A percentile compares a stretch with the other conserved stretches of the same genome.
Evolutionary conservation across 208 protist species (phyloP).

Genomic region (Crithidia sp.): DNA sequence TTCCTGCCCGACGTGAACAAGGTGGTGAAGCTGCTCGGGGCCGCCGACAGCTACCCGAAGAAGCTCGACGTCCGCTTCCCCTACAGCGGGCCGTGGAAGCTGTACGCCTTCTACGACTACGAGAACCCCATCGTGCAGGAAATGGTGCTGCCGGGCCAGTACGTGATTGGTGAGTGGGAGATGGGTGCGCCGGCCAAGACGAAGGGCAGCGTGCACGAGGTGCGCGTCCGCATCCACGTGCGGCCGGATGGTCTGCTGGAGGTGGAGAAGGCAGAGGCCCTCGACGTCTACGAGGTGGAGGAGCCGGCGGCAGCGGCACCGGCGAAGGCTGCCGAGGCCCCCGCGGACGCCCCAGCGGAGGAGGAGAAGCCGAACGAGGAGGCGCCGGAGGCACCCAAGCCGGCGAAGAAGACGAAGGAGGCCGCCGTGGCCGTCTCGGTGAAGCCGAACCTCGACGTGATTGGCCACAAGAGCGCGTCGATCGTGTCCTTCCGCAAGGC

Average conservation of each 20-base stretch:
- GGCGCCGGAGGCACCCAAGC: conserved; percentile 8
- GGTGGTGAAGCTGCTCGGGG: conserved; percentile 67
- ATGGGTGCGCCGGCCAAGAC: conserved; percentile 44
- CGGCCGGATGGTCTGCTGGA: conserved; percentile 59
- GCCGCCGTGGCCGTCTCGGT: conserved; percentile 53
- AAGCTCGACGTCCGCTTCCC: conserved; percentile 85
- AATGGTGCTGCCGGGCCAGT: conserved; percentile 43
- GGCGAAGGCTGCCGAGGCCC: neutral
- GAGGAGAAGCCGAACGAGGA: conserved; percentile 45
- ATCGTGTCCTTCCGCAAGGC: conserved; percentile 61
- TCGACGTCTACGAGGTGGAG: conserved; percentile 85
- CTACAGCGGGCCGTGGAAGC: conserved; percentile 60
- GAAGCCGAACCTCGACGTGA: conserved; percentile 54
- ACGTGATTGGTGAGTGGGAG: conserved; percentile 79
- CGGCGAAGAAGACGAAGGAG: conserved; percentile 46
- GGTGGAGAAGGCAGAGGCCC: conserved; percentile 68
- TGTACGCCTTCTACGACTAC: conserved; percentile 87
- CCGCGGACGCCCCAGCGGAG: conserved; percentile 8
- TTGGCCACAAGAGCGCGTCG: conserved; percentile 52
- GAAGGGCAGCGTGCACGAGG: conserved; percentile 50
- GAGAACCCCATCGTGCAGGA: conserved; percentile 49
- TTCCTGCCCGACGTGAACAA: conserved; percentile 91
- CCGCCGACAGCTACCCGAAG: conserved; percentile 73
- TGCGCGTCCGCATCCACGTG: conserved; percentile 75
- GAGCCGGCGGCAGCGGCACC: conserved; percentile 25